Conservation (phyloP, 441 rosid genomes). For the Gossypium davidsonii region DNA sequence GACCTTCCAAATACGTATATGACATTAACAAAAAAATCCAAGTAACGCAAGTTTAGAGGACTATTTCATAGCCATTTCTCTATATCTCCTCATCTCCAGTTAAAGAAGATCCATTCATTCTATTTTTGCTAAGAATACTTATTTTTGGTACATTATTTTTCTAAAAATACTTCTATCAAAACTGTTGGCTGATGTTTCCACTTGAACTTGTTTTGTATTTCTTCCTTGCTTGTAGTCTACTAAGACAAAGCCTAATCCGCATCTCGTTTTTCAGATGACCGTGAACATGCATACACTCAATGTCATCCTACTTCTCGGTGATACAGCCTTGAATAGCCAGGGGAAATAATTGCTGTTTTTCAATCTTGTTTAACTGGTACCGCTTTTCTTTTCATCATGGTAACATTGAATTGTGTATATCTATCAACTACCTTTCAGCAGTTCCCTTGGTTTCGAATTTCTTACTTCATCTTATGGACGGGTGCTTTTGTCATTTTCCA, state of each 20-base stretch:
- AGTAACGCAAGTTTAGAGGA: not conserved
- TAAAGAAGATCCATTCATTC: not conserved
- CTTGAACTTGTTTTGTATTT: not conserved
- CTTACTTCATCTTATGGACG: constrained; percentile 52
- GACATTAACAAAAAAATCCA: not conserved
- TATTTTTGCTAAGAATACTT: not conserved
- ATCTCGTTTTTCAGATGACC: constrained; percentile 37
- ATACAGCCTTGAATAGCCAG: constrained; percentile 45
- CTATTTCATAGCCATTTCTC: not conserved
- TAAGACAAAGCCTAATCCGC: constrained; percentile 9
- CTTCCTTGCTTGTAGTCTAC: not conserved
- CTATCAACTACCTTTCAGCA: constrained; percentile 25
- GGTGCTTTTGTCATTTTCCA: constrained; percentile 41
- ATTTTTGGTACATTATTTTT: no score
- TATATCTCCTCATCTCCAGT: not conserved
- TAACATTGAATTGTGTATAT: not conserved
- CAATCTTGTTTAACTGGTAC: not conserved
- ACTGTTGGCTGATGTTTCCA: not conserved
- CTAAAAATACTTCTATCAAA: not conserved
- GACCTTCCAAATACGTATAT: not conserved
- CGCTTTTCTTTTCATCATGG: not conserved
- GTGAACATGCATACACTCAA: constrained; percentile 50
- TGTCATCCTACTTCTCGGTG: constrained; percentile 41
- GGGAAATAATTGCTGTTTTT: constrained; percentile 19
- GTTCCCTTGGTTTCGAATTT: constrained; percentile 44